Base-by-base conservation (phyloP, 177 flowering plant species). In the Vitis hybrid region DNA sequence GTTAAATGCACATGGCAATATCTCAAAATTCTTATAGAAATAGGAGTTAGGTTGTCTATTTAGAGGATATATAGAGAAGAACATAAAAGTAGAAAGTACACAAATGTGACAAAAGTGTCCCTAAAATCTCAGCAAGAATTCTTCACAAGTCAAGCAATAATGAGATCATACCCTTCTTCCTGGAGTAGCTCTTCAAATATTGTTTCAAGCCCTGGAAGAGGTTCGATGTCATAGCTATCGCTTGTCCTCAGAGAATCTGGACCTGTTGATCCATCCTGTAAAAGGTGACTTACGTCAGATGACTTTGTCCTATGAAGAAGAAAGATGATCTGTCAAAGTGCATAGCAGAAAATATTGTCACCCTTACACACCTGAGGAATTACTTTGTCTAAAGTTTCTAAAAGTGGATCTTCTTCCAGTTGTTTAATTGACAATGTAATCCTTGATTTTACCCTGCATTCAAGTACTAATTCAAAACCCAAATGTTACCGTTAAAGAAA, bases 311-410 rank as follows among this genome's bases (percentile, higher is more conserved):
- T 13, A 14, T 21, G 1, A 59, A 51, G 66, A 15, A 15, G 12
- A 16, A n/a, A 1, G 68, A 32, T 35, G 6, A 70, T 56, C 27
- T n/a, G 2, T 2, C 35, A 60, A 24, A 3, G 67, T 55, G 10
- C 8, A 35, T 55, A 61, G 35, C 14, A n/a, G 1, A 60, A 3
- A n/a, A 40, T 21, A 48, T 24, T 7, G 30, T 18, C 24, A 50
- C 11, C 24, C 7, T 62, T 6, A 60, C 81, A 52, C 62, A 94
- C 98, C 91, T 87, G 87, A 63, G 89, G 87, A 77, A 94, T 92
- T 55, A 92, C 98, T 85, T 89, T 88, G 73, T 94, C 97, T 80
- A 92, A 73, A n/a, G 97, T 92, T 80, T 91, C 97, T 15, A 92
- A 67, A 63, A 94, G 86, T 57, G 98, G 98, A 82, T 94, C 97